Percentiles rank a stretch among this genome's conserved stretches.
Evolutionary conservation across 257 asterid genomes (phyloP).

Genomic region (Cordia subcordata): DNA sequence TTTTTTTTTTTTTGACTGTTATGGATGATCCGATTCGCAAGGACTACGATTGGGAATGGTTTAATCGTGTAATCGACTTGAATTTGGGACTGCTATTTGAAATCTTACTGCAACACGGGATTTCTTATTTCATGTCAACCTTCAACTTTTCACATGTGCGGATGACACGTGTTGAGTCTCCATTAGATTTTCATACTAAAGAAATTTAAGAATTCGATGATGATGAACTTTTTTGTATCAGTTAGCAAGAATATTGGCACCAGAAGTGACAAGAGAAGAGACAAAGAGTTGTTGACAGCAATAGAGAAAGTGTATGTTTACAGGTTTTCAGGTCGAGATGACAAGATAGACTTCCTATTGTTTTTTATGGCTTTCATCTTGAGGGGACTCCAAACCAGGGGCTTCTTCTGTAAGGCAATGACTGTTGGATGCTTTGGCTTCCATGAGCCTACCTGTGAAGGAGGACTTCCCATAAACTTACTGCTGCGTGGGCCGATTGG

Average conservation of each 20-base stretch:
- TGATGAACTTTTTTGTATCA: constrained; percentile 5
- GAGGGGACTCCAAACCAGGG: constrained; percentile 44
- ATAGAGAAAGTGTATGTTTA: background rate
- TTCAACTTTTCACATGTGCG: no score
- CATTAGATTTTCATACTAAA: no score
- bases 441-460: constrained; percentile 43
- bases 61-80: no score
- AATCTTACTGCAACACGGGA: no score
- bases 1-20: no score
- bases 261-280: background rate
- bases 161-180: no score
- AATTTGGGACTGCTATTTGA: no score
- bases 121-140: no score
- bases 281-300: background rate
- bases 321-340: constrained; percentile 11
- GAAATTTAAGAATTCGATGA: background rate
- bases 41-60: no score
- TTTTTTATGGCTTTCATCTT: constrained; percentile 25
- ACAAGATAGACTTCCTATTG: constrained; percentile 24
- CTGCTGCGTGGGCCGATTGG: constrained; percentile 54
- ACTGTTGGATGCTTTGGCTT: constrained; percentile 46
- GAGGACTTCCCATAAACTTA: constrained; percentile 50
- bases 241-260: constrained; percentile 4
- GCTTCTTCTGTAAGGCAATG: constrained; percentile 35
- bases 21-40: no score